Evolutionary conservation across 1,284 basidiomycete species (phyloP).

Genomic region (Termitomyces sp.): DNA sequence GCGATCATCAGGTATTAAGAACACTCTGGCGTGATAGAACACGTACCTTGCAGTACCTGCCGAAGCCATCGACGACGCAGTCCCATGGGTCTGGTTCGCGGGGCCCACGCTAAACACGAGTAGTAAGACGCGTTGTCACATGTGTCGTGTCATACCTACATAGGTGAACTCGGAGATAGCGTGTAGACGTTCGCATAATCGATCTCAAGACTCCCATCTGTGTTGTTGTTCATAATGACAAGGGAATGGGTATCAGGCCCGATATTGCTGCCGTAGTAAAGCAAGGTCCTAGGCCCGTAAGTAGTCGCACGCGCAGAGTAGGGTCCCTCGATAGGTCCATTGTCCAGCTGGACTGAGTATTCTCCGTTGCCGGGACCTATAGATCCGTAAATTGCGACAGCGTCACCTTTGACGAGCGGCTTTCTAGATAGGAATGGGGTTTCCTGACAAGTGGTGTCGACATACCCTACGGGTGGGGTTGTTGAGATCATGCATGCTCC

Average conservation of each 20-base stretch:
- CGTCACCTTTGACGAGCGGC: conserved; percentile 17
- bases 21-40: no score
- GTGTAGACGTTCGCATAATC: conserved; percentile 14
- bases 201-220: conserved; percentile 8
- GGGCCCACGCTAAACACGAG: no score
- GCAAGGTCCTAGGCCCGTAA: conserved; percentile 11
- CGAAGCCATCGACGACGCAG: no score
- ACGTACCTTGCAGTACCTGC: no score
- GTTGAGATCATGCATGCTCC: not conserved
- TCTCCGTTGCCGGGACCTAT: conserved; percentile 10
- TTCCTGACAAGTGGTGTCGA: no score
- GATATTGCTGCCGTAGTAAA: conserved; percentile 17
- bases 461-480: not conserved
- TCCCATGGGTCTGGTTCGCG: no score
- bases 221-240: conserved; percentile 8
- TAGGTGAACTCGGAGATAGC: not conserved
- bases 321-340: not conserved
- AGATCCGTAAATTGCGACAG: conserved; percentile 17
- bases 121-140: no score
- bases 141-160: no score
- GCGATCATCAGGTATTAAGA: no score
- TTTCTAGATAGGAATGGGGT: no score
- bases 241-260: conserved; percentile 16
- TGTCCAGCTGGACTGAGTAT: conserved; percentile 17
- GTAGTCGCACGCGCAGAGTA: conserved; percentile 8